These are phyloP conservation scores for Monosporozyma siamensis DNA, from an alignment of 805 yeast genomes.

Conservation along the genomic window DNA sequence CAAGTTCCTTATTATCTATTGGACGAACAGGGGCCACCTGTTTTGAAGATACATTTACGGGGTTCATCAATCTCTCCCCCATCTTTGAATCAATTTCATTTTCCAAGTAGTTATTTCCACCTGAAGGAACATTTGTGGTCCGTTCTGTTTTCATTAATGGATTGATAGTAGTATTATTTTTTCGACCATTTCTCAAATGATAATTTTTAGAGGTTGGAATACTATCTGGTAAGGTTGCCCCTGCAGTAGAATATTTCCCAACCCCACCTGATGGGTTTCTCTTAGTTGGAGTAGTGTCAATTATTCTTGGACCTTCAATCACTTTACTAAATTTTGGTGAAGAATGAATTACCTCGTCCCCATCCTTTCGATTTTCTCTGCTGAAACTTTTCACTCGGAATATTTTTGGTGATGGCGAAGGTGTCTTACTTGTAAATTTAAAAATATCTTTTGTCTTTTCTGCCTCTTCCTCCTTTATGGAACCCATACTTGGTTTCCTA, in stretches of 20 bases:
- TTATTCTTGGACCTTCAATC: slow-evolving; percentile 1
- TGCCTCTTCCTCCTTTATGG: background rate
- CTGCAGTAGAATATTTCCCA: slow-evolving; percentile 14
- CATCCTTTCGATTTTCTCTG: background rate
- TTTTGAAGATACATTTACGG: background rate
- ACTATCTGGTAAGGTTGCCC: slow-evolving; percentile 27
- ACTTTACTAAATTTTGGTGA: slow-evolving; percentile 3
- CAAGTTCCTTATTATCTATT: background rate
- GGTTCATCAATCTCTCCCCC: background rate
- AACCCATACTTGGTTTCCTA: background rate
- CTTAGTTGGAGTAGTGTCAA: background rate
- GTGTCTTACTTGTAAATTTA: background rate
- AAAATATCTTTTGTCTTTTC: slow-evolving; percentile 3
- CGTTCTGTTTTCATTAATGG: background rate
- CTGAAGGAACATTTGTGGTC: background rate
- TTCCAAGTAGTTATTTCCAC: background rate
- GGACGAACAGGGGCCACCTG: background rate
- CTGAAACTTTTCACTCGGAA: background rate
- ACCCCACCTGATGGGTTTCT: background rate
- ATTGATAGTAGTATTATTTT: background rate
- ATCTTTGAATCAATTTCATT: background rate
- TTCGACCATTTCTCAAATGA: slow-evolving; percentile 9
- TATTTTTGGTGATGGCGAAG: background rate
- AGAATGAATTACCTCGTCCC: background rate
- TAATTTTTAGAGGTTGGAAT: slow-evolving; percentile 28